Evolutionary conservation across 75 land plant genomes (phyloP).

Genomic region (Cryptomeria japonica): DNA sequence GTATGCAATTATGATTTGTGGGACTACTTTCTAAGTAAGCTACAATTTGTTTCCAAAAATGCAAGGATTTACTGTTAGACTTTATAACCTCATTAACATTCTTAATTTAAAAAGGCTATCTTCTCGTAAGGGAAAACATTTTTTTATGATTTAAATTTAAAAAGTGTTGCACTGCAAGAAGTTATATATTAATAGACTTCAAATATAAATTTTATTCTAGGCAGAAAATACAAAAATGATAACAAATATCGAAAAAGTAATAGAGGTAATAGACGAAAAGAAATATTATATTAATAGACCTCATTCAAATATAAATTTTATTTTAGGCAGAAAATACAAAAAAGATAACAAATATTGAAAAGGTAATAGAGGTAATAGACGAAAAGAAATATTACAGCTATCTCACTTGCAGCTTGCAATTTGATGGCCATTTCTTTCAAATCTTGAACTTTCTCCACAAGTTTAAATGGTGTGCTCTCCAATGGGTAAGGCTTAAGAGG

Average conservation of each 20-base stretch:
- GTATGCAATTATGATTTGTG: background rate
- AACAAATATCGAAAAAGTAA: background rate
- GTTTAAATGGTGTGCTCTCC: constrained; percentile 68
- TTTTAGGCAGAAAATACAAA: background rate
- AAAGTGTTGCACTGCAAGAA: background rate
- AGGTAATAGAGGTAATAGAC: background rate
- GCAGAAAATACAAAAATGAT: background rate
- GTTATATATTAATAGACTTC: background rate
- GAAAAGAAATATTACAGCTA: constrained; percentile 60
- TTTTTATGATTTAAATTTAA: background rate
- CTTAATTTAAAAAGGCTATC: too few species aligned
- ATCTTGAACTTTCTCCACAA: constrained; percentile 66
- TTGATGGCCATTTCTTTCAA: constrained; percentile 75
- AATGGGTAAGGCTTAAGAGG: constrained; percentile 55
- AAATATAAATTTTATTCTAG: too few species aligned
- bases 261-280: background rate
- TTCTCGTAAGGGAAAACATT: background rate
- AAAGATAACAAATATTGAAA: background rate
- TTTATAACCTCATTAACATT: background rate
- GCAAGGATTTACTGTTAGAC: too few species aligned
- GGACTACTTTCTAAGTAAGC: background rate
- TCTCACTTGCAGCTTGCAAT: constrained; percentile 60
- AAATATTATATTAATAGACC: too few species aligned
- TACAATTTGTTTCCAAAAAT: background rate
- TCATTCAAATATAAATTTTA: too few species aligned